Percentiles rank a stretch among this genome's conserved stretches.
Conservation (phyloP, 495 filamentous ascomycete species). For the Neurospora sp. region DNA sequence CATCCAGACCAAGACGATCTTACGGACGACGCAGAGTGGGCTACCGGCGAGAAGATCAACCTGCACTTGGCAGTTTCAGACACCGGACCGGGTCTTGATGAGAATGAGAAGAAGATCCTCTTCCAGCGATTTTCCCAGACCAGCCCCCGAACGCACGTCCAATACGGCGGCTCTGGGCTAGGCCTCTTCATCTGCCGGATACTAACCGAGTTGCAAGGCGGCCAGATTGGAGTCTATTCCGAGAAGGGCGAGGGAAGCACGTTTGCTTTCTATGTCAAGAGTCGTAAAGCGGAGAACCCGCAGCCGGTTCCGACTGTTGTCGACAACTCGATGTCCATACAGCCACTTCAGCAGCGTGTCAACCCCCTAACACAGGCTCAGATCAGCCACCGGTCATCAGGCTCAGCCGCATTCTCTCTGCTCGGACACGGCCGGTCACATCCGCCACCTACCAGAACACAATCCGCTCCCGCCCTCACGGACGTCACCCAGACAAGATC, state of each 20-base stretch:
- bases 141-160: constrained; percentile 61
- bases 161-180: constrained; percentile 75
- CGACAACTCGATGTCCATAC: background rate
- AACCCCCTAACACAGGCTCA: background rate
- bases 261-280: constrained; percentile 68
- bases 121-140: constrained; percentile 80
- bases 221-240: constrained; percentile 71
- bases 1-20: constrained; percentile 36
- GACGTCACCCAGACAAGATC: constrained; percentile 3
- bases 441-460: constrained; percentile 6
- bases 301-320: background rate
- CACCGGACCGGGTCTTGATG: constrained; percentile 65
- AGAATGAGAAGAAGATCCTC: constrained; percentile 61
- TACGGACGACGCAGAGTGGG: constrained; percentile 55
- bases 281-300: constrained; percentile 21
- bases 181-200: constrained; percentile 74
- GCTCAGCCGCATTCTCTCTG: background rate
- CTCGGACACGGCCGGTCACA: background rate
- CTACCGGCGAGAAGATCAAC: constrained; percentile 54
- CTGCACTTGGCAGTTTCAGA: constrained; percentile 70
- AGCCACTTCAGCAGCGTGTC: background rate
- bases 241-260: constrained; percentile 64
- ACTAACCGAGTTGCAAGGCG: constrained; percentile 72
- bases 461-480: constrained; percentile 3
- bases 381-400: background rate